A percentile compares a stretch with the other conserved stretches of the same genome.
These are phyloP conservation scores for Sugiyamaella xylanicola DNA, from an alignment of 1,139 yeast genomes.

Conservation along the genomic window DNA sequence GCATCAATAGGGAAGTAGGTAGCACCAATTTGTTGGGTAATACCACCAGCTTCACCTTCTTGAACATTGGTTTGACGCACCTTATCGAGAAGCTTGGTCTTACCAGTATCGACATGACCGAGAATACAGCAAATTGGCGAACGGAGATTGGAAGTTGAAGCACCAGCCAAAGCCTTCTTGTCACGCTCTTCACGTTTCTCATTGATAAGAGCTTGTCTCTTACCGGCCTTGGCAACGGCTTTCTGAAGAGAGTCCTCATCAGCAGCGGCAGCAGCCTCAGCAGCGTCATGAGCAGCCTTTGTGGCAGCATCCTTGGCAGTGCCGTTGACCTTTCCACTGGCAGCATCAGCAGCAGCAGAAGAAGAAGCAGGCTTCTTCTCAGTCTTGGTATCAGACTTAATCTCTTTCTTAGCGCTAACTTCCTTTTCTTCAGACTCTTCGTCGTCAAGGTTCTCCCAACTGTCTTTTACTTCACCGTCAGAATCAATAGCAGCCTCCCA, in stretches of 20 bases:
- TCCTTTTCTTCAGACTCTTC: constrained; percentile 32
- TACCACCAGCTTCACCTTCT: constrained; percentile 99
- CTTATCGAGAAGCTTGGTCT: constrained; percentile 92
- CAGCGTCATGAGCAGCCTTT: constrained; percentile 29
- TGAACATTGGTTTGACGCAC: constrained; percentile 98
- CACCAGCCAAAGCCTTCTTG: constrained; percentile 45
- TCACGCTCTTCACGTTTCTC: constrained; percentile 46
- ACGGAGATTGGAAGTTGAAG: constrained; percentile 60
- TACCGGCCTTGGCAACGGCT: constrained; percentile 34
- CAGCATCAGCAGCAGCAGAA: constrained; percentile 30
- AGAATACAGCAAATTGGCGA: constrained; percentile 98
- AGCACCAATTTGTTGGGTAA: constrained; percentile 99
- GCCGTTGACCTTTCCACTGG: constrained; percentile 33
- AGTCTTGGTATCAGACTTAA: constrained; percentile 33
- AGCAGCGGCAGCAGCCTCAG: constrained; percentile 28
- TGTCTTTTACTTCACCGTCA: constrained; percentile 42
- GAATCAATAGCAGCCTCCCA: constrained; percentile 47
- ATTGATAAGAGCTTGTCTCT: constrained; percentile 37
- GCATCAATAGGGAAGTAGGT: constrained; percentile 98
- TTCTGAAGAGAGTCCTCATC: constrained; percentile 36
- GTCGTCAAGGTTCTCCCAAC: constrained; percentile 39
- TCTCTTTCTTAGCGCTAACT: constrained; percentile 31
- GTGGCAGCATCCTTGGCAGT: constrained; percentile 30
- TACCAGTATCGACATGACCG: constrained; percentile 99
- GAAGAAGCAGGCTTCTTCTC: constrained; percentile 25